These are phyloP conservation scores for Verticillium nubilum DNA, from an alignment of 2,329 filamentous ascomycete species.

Conservation along the genomic window DNA sequence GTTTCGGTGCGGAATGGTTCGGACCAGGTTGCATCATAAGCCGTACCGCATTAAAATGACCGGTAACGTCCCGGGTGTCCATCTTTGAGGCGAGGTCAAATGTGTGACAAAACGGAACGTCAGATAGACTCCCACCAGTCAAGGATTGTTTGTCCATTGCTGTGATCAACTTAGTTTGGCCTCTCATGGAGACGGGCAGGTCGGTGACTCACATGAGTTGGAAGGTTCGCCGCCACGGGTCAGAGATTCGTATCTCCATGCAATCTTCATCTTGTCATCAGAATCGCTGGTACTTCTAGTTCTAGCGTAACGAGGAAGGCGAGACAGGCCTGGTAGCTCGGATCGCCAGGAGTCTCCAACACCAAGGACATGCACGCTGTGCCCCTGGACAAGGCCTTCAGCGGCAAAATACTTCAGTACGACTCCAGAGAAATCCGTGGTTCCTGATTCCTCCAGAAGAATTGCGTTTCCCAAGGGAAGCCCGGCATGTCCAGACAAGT, in stretches of 20 bases:
- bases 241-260: constrained; percentile 90
- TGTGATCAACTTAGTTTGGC: neutral
- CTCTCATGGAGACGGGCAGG: neutral
- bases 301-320: constrained; percentile 30
- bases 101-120: constrained; percentile 58
- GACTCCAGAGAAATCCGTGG: constrained; percentile 86
- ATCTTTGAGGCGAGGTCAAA: constrained; percentile 69
- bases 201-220: constrained; percentile 10
- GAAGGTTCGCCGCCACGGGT: constrained; percentile 29
- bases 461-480: constrained; percentile 76
- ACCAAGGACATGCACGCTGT: constrained; percentile 81
- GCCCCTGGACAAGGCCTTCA: constrained; percentile 87
- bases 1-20: constrained; percentile 1
- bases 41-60: constrained; percentile 28
- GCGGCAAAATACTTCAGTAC: constrained; percentile 86
- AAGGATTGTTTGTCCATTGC: neutral
- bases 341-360: constrained; percentile 74
- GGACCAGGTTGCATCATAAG: constrained; percentile 23
- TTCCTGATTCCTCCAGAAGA: constrained; percentile 81
- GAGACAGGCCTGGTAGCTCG: constrained; percentile 71
- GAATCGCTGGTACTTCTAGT: constrained; percentile 30
- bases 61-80: constrained; percentile 39
- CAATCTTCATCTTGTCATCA: constrained; percentile 93
- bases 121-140: constrained; percentile 5
- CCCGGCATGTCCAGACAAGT: constrained; percentile 82